Evolutionary conservation across 2,329 filamentous ascomycete genomes (phyloP), one percentile per base, ranked within the genome.

Genomic region (Xylariomycetidae sp.): DNA sequence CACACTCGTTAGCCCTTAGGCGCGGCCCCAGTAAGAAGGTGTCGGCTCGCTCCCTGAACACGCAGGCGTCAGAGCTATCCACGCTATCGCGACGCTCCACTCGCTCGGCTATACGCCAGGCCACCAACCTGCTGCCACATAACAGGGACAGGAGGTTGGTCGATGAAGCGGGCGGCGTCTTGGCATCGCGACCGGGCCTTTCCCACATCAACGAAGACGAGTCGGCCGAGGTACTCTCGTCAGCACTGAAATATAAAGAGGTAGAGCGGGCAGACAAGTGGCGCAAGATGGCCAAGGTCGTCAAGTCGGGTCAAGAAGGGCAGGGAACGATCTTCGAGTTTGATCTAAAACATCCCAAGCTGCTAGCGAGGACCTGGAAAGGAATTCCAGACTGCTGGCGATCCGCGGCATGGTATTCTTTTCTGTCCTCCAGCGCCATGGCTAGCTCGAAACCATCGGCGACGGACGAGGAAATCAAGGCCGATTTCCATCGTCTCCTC

Each of bases 341-440:
- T 55, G 88, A 96, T 59, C 74, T 77, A 23, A 79, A 74, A 44
- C 85, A 84, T 56, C 72, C 85, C n/a, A 89, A 96, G 58, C 69
- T 98, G 27, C 81, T 95, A 38, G 84, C 89, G 46, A 78, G 92
- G 36, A 94, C 88, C 2, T 98, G 92, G 92, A 98, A 98, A 58
- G 92, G 92, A 18, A 95, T 98, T 43, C 92, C 92, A 0, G 92
- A 98, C 61, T 80, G 88, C 42, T 98, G 92, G 92, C 83, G 92
- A 32, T 78, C 84, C 19, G 84, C 87, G 2, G 92, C 90, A 3
- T 98, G 92, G 92, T 90, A 90, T 64, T 88, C 88, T 4, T 98
- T 98, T 56, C 73, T 98, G 17, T 74, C 80, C 6, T 68, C 83
- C 7, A 90, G 86, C 44, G 88, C 88, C 20, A 80, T 75, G 52